Base-by-base conservation (phyloP, 257 asterid species). In the Solanum virginianum region DNA sequence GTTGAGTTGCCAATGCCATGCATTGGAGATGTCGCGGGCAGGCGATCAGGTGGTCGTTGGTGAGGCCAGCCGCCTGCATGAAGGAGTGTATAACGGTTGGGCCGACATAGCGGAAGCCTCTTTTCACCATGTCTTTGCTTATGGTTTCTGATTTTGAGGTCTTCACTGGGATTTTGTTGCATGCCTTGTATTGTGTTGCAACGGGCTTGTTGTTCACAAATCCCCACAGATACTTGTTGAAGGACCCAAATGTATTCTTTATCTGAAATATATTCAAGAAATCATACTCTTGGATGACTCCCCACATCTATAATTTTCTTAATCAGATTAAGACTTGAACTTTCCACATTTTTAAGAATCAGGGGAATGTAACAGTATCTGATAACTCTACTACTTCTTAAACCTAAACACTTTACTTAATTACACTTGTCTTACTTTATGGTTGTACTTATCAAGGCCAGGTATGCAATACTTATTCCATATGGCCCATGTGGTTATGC, bases 31-130 rank as follows among this genome's bases (percentile, higher is more conserved):
- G 98, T 68, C 94, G 87, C 12, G 93, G 94, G 86, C 98, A 94
- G 71, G 93, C 89, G 89, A 90, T 85, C 29, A 94, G 84, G 86
- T 94, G 98, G 93, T 94, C 97, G 86, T 93, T 94, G 87, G 94
- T 93, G 82, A 94, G 96, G 53, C 98, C 98, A 36, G 94, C 95
- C 0, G 97, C 98, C 87, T 94, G 97, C 97, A 94, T 93, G 92
- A 94, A 93, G 45, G 98, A 94, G 91, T 92, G 93, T 59, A 94
- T 88, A 8, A 93, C 96, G 4, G 95, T 93, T 36, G 97, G 97
- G 6, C 98, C 98, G 49, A 93, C 97, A 16, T 87, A 90, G 22
- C 98, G 90, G 90, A 94, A 92, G 0, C 98, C 98, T 66, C 96
- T 92, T 81, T 86, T 88, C 75, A 94, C 96, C 98, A 92, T 92